phyloP scores from a whole-genome alignment of 2,329 filamentous ascomycete genomes.

The Fusarium ambrosium region DNA sequence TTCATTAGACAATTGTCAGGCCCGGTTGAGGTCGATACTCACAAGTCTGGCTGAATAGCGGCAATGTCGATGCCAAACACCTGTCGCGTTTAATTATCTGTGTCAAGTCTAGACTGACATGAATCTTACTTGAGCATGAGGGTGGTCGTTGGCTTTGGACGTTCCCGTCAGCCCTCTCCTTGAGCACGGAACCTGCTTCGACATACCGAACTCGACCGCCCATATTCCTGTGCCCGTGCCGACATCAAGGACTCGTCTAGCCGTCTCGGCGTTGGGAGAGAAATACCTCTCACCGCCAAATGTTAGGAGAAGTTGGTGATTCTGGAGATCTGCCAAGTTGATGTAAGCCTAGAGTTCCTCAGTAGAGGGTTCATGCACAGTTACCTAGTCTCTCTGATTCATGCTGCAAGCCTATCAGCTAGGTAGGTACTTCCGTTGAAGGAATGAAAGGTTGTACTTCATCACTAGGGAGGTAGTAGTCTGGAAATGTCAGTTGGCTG shows the following conservation, averaged over 20 bases:
- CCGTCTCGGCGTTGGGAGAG: neutral
- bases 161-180: neutral
- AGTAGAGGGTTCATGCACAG: neutral
- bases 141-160: neutral
- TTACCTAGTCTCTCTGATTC: neutral
- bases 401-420: neutral
- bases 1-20: neutral
- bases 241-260: neutral
- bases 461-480: neutral
- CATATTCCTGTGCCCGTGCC: neutral
- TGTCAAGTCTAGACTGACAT: neutral
- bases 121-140: neutral
- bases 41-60: neutral
- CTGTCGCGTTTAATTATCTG: neutral
- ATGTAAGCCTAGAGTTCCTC: neutral
- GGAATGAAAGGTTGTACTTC: neutral
- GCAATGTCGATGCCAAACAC: neutral
- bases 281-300: neutral
- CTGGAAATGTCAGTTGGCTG: neutral
- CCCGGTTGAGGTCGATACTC: neutral
- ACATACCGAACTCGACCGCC: neutral
- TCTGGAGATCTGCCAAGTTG: neutral
- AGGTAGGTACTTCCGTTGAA: neutral
- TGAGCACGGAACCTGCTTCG: neutral
- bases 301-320: neutral